These are phyloP conservation scores for Fusarium foetens DNA, from an alignment of 2,329 filamentous ascomycete species.

Conservation along the genomic window DNA sequence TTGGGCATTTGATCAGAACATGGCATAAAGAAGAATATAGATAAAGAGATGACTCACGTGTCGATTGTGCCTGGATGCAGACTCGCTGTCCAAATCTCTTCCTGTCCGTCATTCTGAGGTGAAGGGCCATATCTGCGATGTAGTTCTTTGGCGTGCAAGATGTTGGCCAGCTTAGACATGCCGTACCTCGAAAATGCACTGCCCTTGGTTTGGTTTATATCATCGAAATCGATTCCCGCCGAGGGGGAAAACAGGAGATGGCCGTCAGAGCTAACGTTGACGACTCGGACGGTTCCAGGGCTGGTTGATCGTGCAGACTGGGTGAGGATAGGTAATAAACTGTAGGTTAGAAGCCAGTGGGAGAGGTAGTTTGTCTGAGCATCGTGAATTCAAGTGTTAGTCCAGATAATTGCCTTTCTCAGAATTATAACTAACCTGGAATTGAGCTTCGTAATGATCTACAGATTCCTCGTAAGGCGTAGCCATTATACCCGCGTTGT, in stretches of 20 bases:
- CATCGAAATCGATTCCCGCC: constrained; percentile 14
- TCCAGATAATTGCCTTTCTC: rapidly evolving
- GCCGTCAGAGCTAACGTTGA: constrained; percentile 23
- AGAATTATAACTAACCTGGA: not conserved
- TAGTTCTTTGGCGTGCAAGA: constrained; percentile 25
- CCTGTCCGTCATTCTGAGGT: not conserved
- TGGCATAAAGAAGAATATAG: not conserved
- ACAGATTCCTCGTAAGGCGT: constrained; percentile 11
- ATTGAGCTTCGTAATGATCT: constrained; percentile 22
- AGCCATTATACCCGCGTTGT: constrained; percentile 27
- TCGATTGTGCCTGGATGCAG: constrained; percentile 25
- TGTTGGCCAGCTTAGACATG: constrained; percentile 24
- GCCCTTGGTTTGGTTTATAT: not conserved
- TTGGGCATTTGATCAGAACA: not conserved
- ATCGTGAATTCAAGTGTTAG: not conserved
- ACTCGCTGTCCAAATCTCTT: constrained; percentile 17
- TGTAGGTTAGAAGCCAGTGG: constrained; percentile 19
- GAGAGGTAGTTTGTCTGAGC: constrained; percentile 19
- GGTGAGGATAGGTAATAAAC: constrained; percentile 12
- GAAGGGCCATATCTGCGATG: constrained; percentile 14
- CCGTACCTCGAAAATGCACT: constrained; percentile 7
- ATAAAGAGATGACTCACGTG: not conserved
- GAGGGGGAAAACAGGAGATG: constrained; percentile 9
- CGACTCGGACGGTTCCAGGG: constrained; percentile 18
- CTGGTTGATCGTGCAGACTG: not conserved